Base-by-base conservation (phyloP, 345 rosid species). In the Pistacia integerrima region DNA sequence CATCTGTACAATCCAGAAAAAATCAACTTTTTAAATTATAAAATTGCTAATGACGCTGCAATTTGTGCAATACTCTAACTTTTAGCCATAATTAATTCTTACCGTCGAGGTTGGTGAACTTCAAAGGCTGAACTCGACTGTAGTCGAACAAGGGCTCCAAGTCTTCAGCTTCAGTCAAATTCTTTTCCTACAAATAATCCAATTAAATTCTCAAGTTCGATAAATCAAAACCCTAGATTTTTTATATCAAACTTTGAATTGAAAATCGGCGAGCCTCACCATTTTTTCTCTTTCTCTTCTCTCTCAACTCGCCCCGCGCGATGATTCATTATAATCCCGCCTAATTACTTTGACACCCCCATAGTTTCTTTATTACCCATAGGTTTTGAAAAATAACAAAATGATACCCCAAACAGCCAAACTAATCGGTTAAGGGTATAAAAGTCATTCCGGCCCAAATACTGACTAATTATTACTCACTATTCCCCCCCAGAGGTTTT, bases 121-220 rank as follows among this genome's bases (percentile, higher is more conserved):
- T 74, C 54, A 44, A 3, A 1, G 91, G 97, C 85, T 90, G 93
- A 72, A 92, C 97, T 18, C 97, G 93, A 62, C 41, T 78, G 78
- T 92, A 92, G 80, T 90, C 91, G 76, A 92, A 92, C 74, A 92
- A 82, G 16, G 93, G 90, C 61, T 90, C 94, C n/a, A 92, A 80
- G 52, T 92, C 94, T n/a, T 92, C 94, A 18, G 78, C 90, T 36
- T 92, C 93, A 5, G 78, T 70, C 20, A 79, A 80, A 73, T 88
- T 41, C 9, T 41, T 92, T 22, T 77, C 86, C 97, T 86, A 78
- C 79, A 74, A 78, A 66, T 65, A 74, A 80, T 73, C 18, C 20
- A 69, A 52, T 20, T 25, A 12, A 54, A 48, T 35, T 13, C 16
- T 57, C 36, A 36, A 36, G 17, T 35, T 0, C 30, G 57, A 48